Evolutionary conservation across 345 rosid genomes (phyloP), one percentile per base, ranked within the genome.

Genomic region (Camelina laxa): DNA sequence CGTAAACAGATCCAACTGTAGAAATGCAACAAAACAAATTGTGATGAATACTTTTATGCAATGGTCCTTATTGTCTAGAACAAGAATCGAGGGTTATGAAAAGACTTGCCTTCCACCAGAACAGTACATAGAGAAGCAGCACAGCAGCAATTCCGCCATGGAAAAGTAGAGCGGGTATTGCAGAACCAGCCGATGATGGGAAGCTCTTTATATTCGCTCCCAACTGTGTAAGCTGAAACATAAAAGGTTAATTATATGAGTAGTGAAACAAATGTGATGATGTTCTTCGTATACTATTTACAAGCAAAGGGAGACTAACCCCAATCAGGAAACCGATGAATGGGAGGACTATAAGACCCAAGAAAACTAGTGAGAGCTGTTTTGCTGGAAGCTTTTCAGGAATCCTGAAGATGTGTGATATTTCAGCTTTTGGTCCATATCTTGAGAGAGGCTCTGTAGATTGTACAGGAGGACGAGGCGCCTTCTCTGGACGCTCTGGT

Each of bases 401-500:
- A 70, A 65, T 83, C 72, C 96, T 83, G 71, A 92, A 96, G 81
- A 92, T 85, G 83, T 96, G 98, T 39, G 69, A 63, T 78, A 96
- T 91, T 86, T 96, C 99, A 27, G 88, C 91, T 82, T 89, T 89
- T 58, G 96, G 95, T 35, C 88, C 97, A 82, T 87, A 92, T 80
- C 87, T 91, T 42, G 82, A 70, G 79, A 77, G 83, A 61, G 85
- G 87, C 55, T 92, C 98, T 72, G 84, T 79, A 17, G 88, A 77
- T 72, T 58, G 86, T n/a, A 70, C 65, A 41, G 97, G 96, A 60
- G 91, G 89, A 41, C 77, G 92, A n/a, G 91, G 76, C 31, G 91
- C 97, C 80, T 88, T 96, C 85, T 92, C 99, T 21, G 97, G 91
- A 65, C 91, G 85, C 80, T 91, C 96, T 60, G 99, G 99, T 56